Percentiles rank a stretch among this genome's conserved stretches.
phyloP scores from a whole-genome alignment of 345 rosid genomes.

The Anastatica hierochuntica region DNA sequence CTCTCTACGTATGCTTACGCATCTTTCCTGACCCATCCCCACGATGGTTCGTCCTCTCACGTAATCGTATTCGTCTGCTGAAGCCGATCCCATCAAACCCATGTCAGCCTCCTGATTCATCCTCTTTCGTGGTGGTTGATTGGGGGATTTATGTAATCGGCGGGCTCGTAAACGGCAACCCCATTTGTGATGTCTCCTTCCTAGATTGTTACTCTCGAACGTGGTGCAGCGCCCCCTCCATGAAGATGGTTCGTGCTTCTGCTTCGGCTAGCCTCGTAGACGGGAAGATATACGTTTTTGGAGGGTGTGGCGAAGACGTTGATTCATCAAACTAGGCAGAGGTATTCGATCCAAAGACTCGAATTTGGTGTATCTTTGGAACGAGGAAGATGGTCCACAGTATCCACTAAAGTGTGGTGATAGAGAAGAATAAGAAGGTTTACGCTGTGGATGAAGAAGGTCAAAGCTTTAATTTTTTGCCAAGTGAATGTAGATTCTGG shows the following conservation, averaged over 20 bases:
- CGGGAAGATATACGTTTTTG: not conserved
- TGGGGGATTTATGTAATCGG: not conserved
- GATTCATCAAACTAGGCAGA: not conserved
- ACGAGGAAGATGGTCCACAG: not conserved
- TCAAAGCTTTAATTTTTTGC: not conserved
- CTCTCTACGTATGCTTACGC: too few species aligned
- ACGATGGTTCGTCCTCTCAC: not conserved
- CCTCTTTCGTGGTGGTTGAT: not conserved
- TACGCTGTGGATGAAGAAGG: not conserved
- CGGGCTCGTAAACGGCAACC: not conserved
- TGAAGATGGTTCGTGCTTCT: not conserved
- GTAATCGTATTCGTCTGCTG: not conserved
- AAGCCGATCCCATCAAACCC: not conserved
- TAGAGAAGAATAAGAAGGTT: not conserved
- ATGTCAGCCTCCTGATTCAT: not conserved
- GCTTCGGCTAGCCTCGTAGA: not conserved
- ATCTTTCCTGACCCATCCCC: too few species aligned
- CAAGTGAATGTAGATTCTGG: not conserved
- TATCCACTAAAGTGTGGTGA: conserved; percentile 4
- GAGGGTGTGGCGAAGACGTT: not conserved
- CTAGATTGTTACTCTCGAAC: not conserved
- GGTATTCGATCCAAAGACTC: not conserved
- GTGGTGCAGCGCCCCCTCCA: not conserved
- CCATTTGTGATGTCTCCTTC: not conserved
- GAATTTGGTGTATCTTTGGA: not conserved